These are phyloP conservation scores for Orychophragmus violaceus DNA, from an alignment of 345 rosid genomes.

Conservation along the genomic window DNA sequence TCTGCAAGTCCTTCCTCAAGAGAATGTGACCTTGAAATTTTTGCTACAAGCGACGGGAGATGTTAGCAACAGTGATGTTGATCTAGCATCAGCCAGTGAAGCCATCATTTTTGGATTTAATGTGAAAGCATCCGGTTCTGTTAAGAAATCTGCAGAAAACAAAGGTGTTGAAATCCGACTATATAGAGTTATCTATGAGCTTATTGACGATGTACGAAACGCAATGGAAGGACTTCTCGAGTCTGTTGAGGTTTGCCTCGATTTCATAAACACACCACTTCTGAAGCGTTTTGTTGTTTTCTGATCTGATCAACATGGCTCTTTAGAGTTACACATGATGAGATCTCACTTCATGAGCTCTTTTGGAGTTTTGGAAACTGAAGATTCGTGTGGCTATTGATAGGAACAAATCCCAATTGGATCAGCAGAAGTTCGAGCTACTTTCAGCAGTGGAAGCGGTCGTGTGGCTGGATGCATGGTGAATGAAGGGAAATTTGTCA, in stretches of 20 bases:
- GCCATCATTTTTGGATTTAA: conserved; percentile 87
- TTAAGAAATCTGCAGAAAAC: conserved; percentile 75
- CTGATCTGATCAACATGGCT: conserved; percentile 2
- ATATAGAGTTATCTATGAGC: conserved; percentile 89
- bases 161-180: conserved; percentile 91
- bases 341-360: not conserved
- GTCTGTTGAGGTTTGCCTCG: conserved; percentile 62
- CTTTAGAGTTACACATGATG: not conserved
- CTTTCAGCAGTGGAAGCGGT: conserved; percentile 96
- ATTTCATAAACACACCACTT: conserved; percentile 8
- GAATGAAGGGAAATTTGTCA: conserved; percentile 73
- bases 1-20: conserved; percentile 83
- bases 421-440: conserved; percentile 78
- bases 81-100: conserved; percentile 87
- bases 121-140: conserved; percentile 70
- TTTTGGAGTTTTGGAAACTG: conserved; percentile 23
- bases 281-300: not conserved
- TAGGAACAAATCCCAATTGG: conserved; percentile 87
- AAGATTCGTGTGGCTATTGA: conserved; percentile 28
- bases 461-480: conserved; percentile 99
- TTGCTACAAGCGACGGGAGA: conserved; percentile 91
- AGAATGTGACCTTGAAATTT: conserved; percentile 83
- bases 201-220: conserved; percentile 81
- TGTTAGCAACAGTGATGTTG: conserved; percentile 80
- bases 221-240: conserved; percentile 99